Percentiles rank a stretch among this genome's conserved stretches.
Evolutionary conservation across 1,284 basidiomycete species (phyloP).

Genomic region (Lentinula novae-zelandiae): DNA sequence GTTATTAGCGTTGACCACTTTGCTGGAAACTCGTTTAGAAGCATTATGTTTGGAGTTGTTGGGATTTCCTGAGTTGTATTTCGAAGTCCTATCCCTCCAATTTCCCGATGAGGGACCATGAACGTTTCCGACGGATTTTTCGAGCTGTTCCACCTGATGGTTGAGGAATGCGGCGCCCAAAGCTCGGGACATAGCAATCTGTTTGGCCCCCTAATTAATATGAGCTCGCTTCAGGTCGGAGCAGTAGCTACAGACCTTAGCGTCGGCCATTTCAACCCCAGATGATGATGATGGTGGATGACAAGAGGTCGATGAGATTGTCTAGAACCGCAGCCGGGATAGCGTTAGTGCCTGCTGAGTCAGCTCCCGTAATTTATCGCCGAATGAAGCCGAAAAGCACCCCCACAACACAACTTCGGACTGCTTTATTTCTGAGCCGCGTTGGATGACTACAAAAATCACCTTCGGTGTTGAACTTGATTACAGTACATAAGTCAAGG

Average conservation of each 20-base stretch:
- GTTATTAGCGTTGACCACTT: neutral
- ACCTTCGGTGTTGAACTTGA: no score
- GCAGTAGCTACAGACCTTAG: neutral
- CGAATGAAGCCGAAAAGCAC: no score
- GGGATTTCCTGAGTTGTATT: constrained; percentile 12
- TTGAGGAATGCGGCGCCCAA: constrained; percentile 79
- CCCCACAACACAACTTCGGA: no score
- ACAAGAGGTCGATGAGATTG: neutral
- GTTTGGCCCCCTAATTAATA: constrained; percentile 20
- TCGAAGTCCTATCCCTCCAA: constrained; percentile 52
- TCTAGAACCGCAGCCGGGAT: neutral
- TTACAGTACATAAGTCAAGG: no score
- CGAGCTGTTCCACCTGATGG: constrained; percentile 80
- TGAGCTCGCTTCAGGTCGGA: neutral
- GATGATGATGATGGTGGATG: neutral
- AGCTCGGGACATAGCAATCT: constrained; percentile 76
- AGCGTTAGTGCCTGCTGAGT: neutral
- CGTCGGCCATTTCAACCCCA: neutral
- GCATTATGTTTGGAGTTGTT: constrained; percentile 6
- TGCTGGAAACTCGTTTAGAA: constrained; percentile 13
- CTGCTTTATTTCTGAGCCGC: no score
- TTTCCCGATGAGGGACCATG: constrained; percentile 49
- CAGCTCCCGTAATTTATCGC: neutral
- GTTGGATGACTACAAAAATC: no score
- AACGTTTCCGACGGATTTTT: constrained; percentile 63